Evolutionary conservation across 257 asterid genomes (phyloP), one percentile per base, ranked within the genome.

Genomic region (Ilex aquifolium): DNA sequence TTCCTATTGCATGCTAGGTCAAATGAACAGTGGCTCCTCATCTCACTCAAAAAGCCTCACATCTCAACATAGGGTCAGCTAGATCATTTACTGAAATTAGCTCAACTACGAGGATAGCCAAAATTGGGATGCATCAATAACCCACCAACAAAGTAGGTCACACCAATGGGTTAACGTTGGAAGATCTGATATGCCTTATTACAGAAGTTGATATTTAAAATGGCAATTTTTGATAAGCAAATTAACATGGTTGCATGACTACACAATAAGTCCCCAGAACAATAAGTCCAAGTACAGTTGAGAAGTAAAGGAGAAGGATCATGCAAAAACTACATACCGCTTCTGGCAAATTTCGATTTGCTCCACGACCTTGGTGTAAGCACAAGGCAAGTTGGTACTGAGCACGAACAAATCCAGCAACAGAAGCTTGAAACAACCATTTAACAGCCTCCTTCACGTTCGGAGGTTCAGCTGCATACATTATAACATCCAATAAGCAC

Each of bases 311-410:
- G 53, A 42, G 62, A n/a, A 64, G 60, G 27, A 44, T 60, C 17
- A 54, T 48, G 57, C 27, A 36, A 44, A 17, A 60, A 36, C 62
- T 64, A 40, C 60, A 64, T 82, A 89, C 99, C 78, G 94, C 95
- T 81, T 81, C 88, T 31, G 72, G 82, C 64, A 81, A 84, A 75
- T 86, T 75, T 66, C 69, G 79, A 60, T 68, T 65, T 32, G 69
- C 63, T 21, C 87, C 95, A 42, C 88, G 85, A 62, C 95, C 96
- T 72, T 85, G 93, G 70, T 88, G 99, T 51, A 85, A 70, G 79
- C 96, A 90, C 42, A 93, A 83, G 10, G 96, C 99, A 42, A 90
- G 90, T 71, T 93, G 96, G 82, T 90, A 93, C 42, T 90, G 99
- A 64, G 96, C 96, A 59, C 99, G 96, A 59, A 84, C 86, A 74